Evolutionary conservation across 208 protist species (phyloP).

Genomic region (Blechomonas ayalai): DNA sequence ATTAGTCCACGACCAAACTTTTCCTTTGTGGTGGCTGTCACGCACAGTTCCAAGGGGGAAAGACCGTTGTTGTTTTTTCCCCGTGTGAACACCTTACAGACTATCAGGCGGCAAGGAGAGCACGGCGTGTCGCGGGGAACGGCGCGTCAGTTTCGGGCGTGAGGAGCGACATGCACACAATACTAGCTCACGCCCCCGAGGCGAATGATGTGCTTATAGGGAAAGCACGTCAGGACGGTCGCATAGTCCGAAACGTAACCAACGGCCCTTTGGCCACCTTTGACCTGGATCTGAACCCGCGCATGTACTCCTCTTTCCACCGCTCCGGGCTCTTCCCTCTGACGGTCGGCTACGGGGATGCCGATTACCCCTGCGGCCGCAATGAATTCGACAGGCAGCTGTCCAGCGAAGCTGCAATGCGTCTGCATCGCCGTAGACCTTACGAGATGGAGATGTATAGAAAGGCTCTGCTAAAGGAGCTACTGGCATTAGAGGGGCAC

Average conservation of each 20-base stretch:
- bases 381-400: constrained; percentile 26
- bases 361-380: constrained; percentile 4
- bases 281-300: neutral
- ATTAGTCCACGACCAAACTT: no score
- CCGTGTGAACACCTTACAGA: no score
- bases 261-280: neutral
- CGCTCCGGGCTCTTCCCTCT: constrained; percentile 3
- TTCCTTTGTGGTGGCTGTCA: no score
- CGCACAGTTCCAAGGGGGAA: no score
- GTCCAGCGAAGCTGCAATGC: neutral
- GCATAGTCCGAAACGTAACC: neutral
- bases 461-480: constrained; percentile 1
- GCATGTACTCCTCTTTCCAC: constrained; percentile 11
- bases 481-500: neutral
- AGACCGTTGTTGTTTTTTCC: no score
- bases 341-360: constrained; percentile 1
- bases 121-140: no score
- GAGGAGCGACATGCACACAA: neutral
- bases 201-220: no score
- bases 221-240: neutral
- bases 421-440: neutral
- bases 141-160: neutral
- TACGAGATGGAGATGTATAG: neutral
- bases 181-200: neutral
- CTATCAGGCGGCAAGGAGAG: no score